These are phyloP conservation scores for Chaetoscypha palmicola DNA, from an alignment of 2,329 filamentous ascomycete genomes.

Conservation along the genomic window DNA sequence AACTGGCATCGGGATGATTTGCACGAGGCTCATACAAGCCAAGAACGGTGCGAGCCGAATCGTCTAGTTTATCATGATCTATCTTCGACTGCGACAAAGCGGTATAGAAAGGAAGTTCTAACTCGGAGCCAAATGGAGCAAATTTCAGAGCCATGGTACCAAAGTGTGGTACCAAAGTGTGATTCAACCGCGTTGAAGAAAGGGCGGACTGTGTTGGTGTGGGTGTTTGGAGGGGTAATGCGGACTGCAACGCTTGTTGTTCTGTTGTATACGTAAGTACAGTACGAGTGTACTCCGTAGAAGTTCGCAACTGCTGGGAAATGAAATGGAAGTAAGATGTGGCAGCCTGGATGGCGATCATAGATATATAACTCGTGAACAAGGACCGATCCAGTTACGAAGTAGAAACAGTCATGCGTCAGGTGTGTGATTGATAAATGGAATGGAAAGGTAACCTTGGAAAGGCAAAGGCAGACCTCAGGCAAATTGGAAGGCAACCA, in stretches of 20 bases:
- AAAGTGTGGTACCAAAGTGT: neutral
- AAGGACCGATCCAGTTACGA: too few relatives aligned
- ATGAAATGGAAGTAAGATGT: too few relatives aligned
- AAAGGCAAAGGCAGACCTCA: neutral
- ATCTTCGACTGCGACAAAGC: constrained; percentile 90
- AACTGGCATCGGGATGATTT: constrained; percentile 66
- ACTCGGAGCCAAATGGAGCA: constrained; percentile 85
- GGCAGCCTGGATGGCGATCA: too few relatives aligned
- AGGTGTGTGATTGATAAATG: too few relatives aligned
- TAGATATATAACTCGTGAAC: too few relatives aligned
- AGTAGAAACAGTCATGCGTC: too few relatives aligned
- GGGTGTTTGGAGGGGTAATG: too few relatives aligned
- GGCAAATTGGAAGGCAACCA: neutral
- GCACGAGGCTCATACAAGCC: constrained; percentile 83
- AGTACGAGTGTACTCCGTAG: too few relatives aligned
- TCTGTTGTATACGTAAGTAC: too few relatives aligned
- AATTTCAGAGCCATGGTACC: constrained; percentile 53
- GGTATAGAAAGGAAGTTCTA: constrained; percentile 92
- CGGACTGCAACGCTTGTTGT: too few relatives aligned
- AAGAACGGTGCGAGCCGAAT: constrained; percentile 78
- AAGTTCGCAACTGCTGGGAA: too few relatives aligned
- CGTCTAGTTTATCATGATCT: constrained; percentile 93
- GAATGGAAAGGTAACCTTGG: neutral
- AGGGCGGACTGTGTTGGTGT: too few relatives aligned
- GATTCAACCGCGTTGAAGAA: neutral